A percentile compares a stretch with the other conserved stretches of the same genome.
Evolutionary conservation across 2,329 filamentous ascomycete genomes (phyloP).

Genomic region (Nemania diffusa): DNA sequence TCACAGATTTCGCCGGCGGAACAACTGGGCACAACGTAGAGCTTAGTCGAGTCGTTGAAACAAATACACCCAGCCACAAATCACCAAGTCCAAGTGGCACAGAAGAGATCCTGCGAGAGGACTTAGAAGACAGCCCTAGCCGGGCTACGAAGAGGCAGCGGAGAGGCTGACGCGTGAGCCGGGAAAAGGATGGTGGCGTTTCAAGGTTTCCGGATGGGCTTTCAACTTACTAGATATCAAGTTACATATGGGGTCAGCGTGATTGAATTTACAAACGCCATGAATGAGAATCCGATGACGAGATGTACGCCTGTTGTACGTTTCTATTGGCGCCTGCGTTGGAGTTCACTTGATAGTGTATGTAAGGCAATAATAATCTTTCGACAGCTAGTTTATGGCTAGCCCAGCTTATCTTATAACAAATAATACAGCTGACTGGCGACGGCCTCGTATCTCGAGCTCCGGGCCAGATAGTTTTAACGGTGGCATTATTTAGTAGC

Average conservation of each 20-base stretch:
- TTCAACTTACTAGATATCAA: slow-evolving; percentile 30
- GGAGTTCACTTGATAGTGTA: neutral
- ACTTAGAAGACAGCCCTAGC: slow-evolving; percentile 51
- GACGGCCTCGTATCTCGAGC: neutral
- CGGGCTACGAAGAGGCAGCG: slow-evolving; percentile 50
- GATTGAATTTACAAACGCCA: slow-evolving; percentile 25
- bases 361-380: neutral
- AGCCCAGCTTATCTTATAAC: neutral
- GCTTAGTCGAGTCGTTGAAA: slow-evolving; percentile 42
- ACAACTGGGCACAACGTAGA: slow-evolving; percentile 30
- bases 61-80: slow-evolving; percentile 50
- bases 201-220: slow-evolving; percentile 12
- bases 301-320: slow-evolving; percentile 12
- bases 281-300: slow-evolving; percentile 26
- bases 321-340: slow-evolving; percentile 7
- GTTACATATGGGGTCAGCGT: slow-evolving; percentile 21
- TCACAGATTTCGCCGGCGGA: slow-evolving; percentile 38
- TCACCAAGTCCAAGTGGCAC: slow-evolving; percentile 60
- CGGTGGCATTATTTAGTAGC: neutral
- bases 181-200: slow-evolving; percentile 28
- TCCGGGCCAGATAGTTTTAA: neutral
- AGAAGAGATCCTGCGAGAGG: slow-evolving; percentile 61
- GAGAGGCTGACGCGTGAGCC: slow-evolving; percentile 39
- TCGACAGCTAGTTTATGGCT: neutral
- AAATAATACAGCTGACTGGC: neutral